phyloP scores from a whole-genome alignment of 805 yeast genomes.

The Kuraishia borneana region DNA sequence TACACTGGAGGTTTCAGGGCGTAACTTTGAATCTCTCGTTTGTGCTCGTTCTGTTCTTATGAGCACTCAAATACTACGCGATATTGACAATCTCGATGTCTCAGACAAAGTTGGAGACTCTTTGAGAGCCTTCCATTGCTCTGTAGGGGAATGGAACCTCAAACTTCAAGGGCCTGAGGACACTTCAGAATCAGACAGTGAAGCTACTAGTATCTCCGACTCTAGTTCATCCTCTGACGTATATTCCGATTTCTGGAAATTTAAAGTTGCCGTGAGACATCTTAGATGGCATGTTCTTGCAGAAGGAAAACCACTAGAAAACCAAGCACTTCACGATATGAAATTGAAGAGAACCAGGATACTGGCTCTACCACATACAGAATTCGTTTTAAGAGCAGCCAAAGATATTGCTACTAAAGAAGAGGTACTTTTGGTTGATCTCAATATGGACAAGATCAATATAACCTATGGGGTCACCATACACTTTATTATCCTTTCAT shows the following conservation, averaged over 20 bases:
- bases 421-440: not conserved
- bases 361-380: not conserved
- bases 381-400: not conserved
- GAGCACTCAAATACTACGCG: slow-evolving; percentile 20
- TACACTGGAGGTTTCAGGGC: slow-evolving; percentile 9
- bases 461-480: slow-evolving; percentile 24
- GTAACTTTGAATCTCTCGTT: slow-evolving; percentile 12
- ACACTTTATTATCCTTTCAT: slow-evolving; percentile 33
- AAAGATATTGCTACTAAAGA: not conserved
- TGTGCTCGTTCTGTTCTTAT: slow-evolving; percentile 33
- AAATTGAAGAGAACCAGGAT: not conserved
- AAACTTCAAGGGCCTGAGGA: too few species aligned
- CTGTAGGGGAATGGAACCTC: too few species aligned
- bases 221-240: not conserved
- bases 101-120: too few species aligned
- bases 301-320: not conserved
- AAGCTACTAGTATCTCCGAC: not conserved
- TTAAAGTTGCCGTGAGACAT: not conserved
- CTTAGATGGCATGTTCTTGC: not conserved
- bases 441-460: slow-evolving; percentile 1
- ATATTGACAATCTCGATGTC: too few species aligned
- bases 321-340: not conserved
- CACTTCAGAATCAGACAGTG: too few species aligned
- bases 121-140: too few species aligned
- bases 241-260: not conserved